phyloP scores from a whole-genome alignment of 176 grass and related monocot genomes.

The Phoenix dactylifera region DNA sequence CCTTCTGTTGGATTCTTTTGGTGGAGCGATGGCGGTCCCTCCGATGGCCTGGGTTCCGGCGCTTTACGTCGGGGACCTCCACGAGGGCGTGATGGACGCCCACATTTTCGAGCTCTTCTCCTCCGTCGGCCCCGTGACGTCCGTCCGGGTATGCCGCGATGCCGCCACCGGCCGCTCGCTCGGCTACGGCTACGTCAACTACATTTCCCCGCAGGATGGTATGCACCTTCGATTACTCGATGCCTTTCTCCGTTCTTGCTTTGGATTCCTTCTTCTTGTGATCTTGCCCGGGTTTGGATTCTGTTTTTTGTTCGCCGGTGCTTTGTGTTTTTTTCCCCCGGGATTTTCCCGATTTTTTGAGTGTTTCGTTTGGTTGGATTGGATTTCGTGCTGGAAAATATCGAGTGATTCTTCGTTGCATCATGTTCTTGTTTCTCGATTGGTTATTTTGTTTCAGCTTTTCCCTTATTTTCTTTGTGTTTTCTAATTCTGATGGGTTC shows the following conservation, averaged over 20 bases:
- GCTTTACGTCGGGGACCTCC: conserved; percentile 63
- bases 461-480: too few species aligned
- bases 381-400: too few species aligned
- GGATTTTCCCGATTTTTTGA: too few species aligned
- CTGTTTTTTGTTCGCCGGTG: neutral
- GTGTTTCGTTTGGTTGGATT: too few species aligned
- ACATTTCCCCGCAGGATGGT: neutral
- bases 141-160: conserved; percentile 26
- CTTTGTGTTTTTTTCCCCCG: too few species aligned
- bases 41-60: conserved; percentile 15
- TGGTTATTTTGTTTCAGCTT: too few species aligned
- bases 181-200: conserved; percentile 5
- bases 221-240: too few species aligned
- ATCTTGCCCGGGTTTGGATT: neutral
- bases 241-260: neutral
- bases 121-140: conserved; percentile 43
- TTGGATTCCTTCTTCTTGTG: neutral
- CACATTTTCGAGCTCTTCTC: conserved; percentile 43
- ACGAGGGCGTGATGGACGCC: conserved; percentile 28
- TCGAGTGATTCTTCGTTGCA: too few species aligned
- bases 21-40: neutral
- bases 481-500: too few species aligned
- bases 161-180: neutral
- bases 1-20: neutral
- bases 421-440: too few species aligned